Percentiles rank a stretch among this genome's conserved stretches.
phyloP scores from a whole-genome alignment of 2,329 filamentous ascomycete species.

The Sclerotinia trifoliorum region DNA sequence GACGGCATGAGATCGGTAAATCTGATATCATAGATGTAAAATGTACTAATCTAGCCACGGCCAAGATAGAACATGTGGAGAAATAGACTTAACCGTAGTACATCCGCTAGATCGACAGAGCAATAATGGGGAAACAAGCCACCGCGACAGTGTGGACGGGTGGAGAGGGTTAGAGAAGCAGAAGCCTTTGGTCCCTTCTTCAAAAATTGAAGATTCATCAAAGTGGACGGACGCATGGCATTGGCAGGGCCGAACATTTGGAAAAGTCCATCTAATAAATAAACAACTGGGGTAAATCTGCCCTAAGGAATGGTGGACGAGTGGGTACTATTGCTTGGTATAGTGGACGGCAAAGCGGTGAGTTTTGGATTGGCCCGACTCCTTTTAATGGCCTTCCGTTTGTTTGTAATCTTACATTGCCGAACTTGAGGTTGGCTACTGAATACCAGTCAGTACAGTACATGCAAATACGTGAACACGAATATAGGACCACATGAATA shows the following conservation, averaged over 20 bases:
- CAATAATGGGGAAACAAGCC: neutral
- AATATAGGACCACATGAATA: no score
- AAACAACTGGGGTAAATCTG: neutral
- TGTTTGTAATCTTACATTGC: neutral
- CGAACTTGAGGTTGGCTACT: no score
- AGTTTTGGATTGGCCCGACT: neutral
- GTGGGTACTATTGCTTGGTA: neutral
- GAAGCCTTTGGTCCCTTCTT: no score
- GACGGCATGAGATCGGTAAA: neutral
- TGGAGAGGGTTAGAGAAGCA: neutral
- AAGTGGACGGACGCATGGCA: neutral
- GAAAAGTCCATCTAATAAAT: neutral
- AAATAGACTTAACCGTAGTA: neutral
- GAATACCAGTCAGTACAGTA: neutral
- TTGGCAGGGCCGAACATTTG: neutral
- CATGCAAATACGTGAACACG: no score
- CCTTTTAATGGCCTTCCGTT: neutral
- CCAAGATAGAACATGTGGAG: neutral
- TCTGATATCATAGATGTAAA: neutral
- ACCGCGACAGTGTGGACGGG: neutral
- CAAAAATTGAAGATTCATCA: neutral
- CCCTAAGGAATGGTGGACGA: neutral
- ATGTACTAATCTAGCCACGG: neutral
- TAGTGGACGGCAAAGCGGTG: slow-evolving; percentile 1
- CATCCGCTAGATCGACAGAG: neutral